Base-by-base conservation (phyloP, 2,329 filamentous ascomycete species). In the Aureobasidium sp. region DNA sequence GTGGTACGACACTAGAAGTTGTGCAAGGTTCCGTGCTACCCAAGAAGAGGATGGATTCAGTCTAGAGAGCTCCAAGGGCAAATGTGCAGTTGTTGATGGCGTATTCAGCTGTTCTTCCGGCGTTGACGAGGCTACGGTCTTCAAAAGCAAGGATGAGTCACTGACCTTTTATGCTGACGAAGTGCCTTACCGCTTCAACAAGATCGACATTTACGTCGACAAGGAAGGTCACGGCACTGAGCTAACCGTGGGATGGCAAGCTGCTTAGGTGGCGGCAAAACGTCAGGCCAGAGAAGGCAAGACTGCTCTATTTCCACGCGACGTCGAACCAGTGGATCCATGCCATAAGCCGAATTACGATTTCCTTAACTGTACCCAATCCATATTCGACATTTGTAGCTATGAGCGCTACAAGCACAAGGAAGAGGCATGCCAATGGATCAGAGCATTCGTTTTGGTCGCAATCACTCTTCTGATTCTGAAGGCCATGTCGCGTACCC, bases 1-100 rank as follows among this genome's bases (percentile, higher is more conserved):
- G 0, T 93, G 91, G 91, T 93, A 91, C 73, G 84, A 84, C 0
- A 84, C 82, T 1, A 90, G 90, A 2, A 91, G 90, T 0, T 93
- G 90, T 72, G 91, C 91, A 1, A 91, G 87, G 0, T 91, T 88
- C 74, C 88, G 84, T 0, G 88, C 88, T 6, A 78, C 84, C 5
- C 67, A 81, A 1, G 65, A 38, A 13, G 77, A 78, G 53, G 73
- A 73, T 16, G 85, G 84, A 50, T 88, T 89, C 78, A 89, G 86
- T 0, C 76, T 91, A 15, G 81, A 77, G 55, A 87, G 86, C 16
- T 87, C 84, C 55, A 90, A 89, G 72, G 88, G 88, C 10, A 77
- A 75, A 18, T 93, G 90, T 69, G 85, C 83, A 1, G 81, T 92
- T 53, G 79, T 84, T 6, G 76, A 79, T 4, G 84, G 83, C 23